A percentile compares a stretch with the other conserved stretches of the same genome.
These are phyloP conservation scores for Boletus tomentosulus DNA, from an alignment of 768 basidiomycete species.

Conservation along the genomic window DNA sequence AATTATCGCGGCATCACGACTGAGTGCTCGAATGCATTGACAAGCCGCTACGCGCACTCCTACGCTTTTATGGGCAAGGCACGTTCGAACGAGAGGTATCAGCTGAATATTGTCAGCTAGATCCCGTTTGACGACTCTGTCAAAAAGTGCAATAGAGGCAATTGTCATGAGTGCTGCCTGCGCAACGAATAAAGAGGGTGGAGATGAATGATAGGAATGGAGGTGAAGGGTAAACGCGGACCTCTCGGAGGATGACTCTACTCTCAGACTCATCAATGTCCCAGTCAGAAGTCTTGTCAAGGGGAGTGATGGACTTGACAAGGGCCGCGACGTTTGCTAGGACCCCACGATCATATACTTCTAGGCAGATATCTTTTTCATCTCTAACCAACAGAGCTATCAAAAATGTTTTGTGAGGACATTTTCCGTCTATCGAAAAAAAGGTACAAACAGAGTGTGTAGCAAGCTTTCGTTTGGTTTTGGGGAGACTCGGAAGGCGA, in stretches of 20 bases:
- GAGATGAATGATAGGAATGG: not conserved
- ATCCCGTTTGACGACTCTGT: slow-evolving; percentile 66
- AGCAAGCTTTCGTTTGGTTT: slow-evolving; percentile 65
- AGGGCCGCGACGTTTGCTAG: slow-evolving; percentile 51
- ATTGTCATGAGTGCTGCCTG: slow-evolving; percentile 74
- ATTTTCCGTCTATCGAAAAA: not conserved
- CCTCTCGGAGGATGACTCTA: slow-evolving; percentile 57
- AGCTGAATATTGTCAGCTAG: slow-evolving; percentile 59
- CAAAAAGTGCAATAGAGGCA: slow-evolving; percentile 67
- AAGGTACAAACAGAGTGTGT: slow-evolving; percentile 59
- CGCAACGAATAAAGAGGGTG: not conserved
- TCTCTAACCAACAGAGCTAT: slow-evolving; percentile 68
- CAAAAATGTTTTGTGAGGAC: not conserved
- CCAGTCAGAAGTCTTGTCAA: slow-evolving; percentile 44
- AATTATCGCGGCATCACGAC: slow-evolving; percentile 73
- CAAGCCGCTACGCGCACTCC: slow-evolving; percentile 85
- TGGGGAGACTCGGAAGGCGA: slow-evolving; percentile 38
- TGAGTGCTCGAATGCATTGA: slow-evolving; percentile 78
- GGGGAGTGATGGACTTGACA: slow-evolving; percentile 51
- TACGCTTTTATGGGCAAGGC: slow-evolving; percentile 56
- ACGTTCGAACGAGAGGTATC: slow-evolving; percentile 48
- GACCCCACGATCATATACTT: slow-evolving; percentile 67
- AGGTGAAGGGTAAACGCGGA: slow-evolving; percentile 22
- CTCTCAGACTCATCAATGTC: slow-evolving; percentile 70
- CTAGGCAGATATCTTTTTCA: slow-evolving; percentile 59